Evolutionary conservation across 73 alveolate genomes (phyloP), one percentile per base, ranked within the genome.

Genomic region (Symbiodinium pilosum): DNA sequence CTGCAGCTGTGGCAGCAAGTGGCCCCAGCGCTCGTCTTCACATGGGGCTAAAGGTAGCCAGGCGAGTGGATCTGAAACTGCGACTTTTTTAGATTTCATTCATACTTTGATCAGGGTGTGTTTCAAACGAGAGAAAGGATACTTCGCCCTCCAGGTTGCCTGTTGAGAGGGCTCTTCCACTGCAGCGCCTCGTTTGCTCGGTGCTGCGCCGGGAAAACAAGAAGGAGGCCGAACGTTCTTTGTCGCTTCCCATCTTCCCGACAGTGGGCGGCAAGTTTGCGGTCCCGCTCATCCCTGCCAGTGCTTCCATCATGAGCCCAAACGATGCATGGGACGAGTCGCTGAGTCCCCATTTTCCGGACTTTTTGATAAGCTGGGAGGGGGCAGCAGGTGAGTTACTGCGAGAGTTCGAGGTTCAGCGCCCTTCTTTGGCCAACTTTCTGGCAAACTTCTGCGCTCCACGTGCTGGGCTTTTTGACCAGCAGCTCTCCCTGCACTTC

Each of bases 121-220:
- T n/a, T n/a, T n/a, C n/a, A n/a, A n/a, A n/a, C n/a, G n/a, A n/a
- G n/a, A n/a, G n/a, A n/a, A n/a, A n/a, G n/a, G n/a, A n/a, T n/a
- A n/a, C n/a, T n/a, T n/a, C n/a, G n/a, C n/a, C n/a, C n/a, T n/a
- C n/a, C n/a, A n/a, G n/a, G 34, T 38, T 88, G 43, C 64, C 71
- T 9, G 12, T 64, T 2, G 95, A 88, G 73, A 88, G 34, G 86
- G 95, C 95, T 51, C 38, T 81, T 54, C 95, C 95, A 14, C 54
- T 88, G 73, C 86, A 88, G 75, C 86, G 95, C 43, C 95, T 88
- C 8, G 95, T 88, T 43, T 39, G 87, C 75, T 88, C 95, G 8
- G 73, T 88, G 39, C 47, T 64, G 36, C 44, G 56, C 34, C 59
- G 95, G 26, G 51, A 71, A 34, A 88, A 39, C 86, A 68, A 12